Conservation (phyloP, 108 stramenopile species). For the Pseudonitzschia multiseries region DNA sequence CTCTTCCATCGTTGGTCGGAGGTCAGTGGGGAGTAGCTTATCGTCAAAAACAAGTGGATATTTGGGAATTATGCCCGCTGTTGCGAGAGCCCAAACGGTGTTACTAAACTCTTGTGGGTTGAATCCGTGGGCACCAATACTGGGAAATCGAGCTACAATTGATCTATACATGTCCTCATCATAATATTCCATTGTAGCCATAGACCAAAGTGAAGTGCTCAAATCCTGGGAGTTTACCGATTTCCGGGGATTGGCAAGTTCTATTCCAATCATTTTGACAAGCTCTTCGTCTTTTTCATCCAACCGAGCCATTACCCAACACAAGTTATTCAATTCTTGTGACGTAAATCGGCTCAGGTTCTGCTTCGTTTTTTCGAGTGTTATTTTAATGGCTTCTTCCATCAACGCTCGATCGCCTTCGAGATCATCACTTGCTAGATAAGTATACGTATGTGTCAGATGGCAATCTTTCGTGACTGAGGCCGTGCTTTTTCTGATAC, state of each 20-base stretch:
- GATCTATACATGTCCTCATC: slow-evolving; percentile 55
- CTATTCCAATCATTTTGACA: slow-evolving; percentile 45
- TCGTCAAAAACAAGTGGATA: slow-evolving; percentile 70
- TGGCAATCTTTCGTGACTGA: slow-evolving; percentile 15
- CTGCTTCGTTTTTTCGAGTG: slow-evolving; percentile 42
- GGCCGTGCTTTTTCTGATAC: slow-evolving; percentile 31
- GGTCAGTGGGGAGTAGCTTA: slow-evolving; percentile 46
- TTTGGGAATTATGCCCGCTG: slow-evolving; percentile 52
- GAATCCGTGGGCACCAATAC: slow-evolving; percentile 35
- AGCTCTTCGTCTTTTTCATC: slow-evolving; percentile 48
- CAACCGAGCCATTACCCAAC: slow-evolving; percentile 71
- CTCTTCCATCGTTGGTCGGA: slow-evolving; percentile 34
- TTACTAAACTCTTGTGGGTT: slow-evolving; percentile 86
- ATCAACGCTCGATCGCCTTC: slow-evolving; percentile 52
- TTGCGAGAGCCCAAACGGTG: slow-evolving; percentile 71
- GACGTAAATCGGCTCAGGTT: slow-evolving; percentile 53
- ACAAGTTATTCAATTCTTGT: slow-evolving; percentile 83
- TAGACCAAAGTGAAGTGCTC: slow-evolving; percentile 68
- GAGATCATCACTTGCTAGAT: slow-evolving; percentile 52
- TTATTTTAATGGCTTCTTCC: slow-evolving; percentile 37
- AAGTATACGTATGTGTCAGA: slow-evolving; percentile 35
- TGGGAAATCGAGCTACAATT: slow-evolving; percentile 47
- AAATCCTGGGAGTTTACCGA: slow-evolving; percentile 57
- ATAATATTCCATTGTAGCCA: slow-evolving; percentile 66
- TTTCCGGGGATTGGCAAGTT: slow-evolving; percentile 44